A percentile compares a stretch with the other conserved stretches of the same genome.
Conservation (phyloP, 805 yeast genomes). For the Ogataea corticis region DNA sequence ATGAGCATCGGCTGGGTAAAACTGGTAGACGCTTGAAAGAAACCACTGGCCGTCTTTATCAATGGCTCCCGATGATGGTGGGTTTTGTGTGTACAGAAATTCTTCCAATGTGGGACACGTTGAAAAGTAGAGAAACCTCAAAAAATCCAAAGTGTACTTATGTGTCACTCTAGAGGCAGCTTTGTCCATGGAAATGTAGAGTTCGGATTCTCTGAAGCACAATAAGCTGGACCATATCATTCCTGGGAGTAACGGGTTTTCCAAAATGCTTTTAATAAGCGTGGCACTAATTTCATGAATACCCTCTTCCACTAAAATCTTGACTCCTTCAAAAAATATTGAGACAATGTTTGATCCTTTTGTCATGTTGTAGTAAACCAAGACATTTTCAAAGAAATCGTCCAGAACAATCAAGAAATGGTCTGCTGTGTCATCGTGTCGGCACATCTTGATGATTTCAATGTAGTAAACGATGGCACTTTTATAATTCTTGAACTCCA, state of each 20-base stretch:
- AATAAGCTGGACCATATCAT: constrained; percentile 23
- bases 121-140: constrained; percentile 10
- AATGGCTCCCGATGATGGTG: not conserved
- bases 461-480: constrained; percentile 13
- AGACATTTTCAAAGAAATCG: constrained; percentile 14
- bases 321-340: constrained; percentile 21
- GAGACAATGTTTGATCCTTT: constrained; percentile 13
- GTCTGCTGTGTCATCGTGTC: constrained; percentile 11
- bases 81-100: constrained; percentile 4
- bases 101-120: constrained; percentile 6
- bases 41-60: constrained; percentile 10
- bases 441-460: constrained; percentile 11
- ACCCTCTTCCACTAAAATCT: constrained; percentile 8
- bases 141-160: constrained; percentile 18
- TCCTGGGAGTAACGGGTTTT: constrained; percentile 8
- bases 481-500: constrained; percentile 13
- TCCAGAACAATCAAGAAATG: constrained; percentile 12
- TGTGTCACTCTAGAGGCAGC: constrained; percentile 22
- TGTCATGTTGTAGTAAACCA: constrained; percentile 11
- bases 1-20: constrained; percentile 4
- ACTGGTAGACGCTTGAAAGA: constrained; percentile 10
- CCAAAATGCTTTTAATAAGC: constrained; percentile 9
- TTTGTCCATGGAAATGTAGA: constrained; percentile 16
- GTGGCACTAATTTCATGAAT: not conserved
- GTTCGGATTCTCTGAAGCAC: constrained; percentile 22